These are phyloP conservation scores for Spraguea lophii DNA, from an alignment of 371 early-diverging fungal genomes.

Conservation along the genomic window DNA sequence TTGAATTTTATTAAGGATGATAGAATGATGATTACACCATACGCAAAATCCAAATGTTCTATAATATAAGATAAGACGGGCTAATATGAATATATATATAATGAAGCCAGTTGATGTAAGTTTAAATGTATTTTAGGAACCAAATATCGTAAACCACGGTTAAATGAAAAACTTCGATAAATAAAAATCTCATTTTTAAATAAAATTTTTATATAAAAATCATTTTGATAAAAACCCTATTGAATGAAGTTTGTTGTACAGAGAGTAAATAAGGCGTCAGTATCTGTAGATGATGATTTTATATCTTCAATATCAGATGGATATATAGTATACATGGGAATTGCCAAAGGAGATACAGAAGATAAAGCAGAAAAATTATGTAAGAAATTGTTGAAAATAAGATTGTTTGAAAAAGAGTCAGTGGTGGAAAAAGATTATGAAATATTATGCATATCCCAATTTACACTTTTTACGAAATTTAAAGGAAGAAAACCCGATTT, in stretches of 20 bases:
- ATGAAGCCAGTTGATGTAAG: too few relatives aligned
- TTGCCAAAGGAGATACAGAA: background rate
- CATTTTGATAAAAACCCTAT: too few relatives aligned
- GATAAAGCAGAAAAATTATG: background rate
- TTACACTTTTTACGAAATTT: constrained; percentile 25
- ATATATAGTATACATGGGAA: constrained; percentile 1
- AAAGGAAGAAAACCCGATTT: constrained; percentile 22
- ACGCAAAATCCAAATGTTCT: too few relatives aligned
- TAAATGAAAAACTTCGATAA: too few relatives aligned
- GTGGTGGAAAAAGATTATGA: background rate
- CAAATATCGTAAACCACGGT: too few relatives aligned
- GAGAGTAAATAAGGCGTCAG: background rate
- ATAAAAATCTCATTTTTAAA: too few relatives aligned
- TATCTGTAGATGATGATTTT: background rate
- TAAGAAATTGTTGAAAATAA: background rate
- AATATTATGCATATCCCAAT: constrained; percentile 17
- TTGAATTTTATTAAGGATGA: too few relatives aligned
- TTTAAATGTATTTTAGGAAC: too few relatives aligned
- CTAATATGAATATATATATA: too few relatives aligned
- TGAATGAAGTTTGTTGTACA: constrained; percentile 13
- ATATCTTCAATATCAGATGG: background rate
- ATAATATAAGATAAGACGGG: too few relatives aligned
- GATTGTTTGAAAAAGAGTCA: background rate
- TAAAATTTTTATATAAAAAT: too few relatives aligned
- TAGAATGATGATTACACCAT: too few relatives aligned